Conservation (phyloP, 129 eudicot genomes). For the Glebionis coronaria region DNA sequence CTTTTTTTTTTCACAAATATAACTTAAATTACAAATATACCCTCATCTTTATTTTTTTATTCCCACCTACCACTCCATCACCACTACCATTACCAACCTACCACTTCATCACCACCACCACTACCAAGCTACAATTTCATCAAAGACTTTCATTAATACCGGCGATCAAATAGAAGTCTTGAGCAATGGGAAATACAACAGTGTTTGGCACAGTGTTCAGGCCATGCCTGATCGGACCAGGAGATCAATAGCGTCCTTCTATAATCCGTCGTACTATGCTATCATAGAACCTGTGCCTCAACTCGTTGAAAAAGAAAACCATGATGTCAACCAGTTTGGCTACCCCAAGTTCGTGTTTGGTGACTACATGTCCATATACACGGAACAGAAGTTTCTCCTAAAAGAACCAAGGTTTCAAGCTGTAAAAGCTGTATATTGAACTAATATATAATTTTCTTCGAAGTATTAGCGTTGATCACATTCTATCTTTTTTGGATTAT, state of each 20-base stretch:
- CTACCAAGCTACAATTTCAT: too few relatives aligned
- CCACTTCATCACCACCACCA: too few relatives aligned
- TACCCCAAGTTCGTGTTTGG: slow-evolving; percentile 79
- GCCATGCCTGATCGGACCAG: slow-evolving; percentile 42
- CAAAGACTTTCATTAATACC: too few relatives aligned
- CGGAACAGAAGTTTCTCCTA: slow-evolving; percentile 74
- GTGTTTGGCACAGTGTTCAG: slow-evolving; percentile 68
- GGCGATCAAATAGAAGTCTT: slow-evolving; percentile 84
- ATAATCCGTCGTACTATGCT: slow-evolving; percentile 58
- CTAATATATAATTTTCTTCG: background rate
- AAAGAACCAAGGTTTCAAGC: slow-evolving; percentile 93
- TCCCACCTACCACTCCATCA: too few relatives aligned
- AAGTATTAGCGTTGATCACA: background rate
- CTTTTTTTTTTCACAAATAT: too few relatives aligned
- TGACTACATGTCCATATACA: slow-evolving; percentile 76
- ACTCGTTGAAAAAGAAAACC: slow-evolving; percentile 30
- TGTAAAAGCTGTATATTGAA: slow-evolving; percentile 43
- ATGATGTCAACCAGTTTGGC: slow-evolving; percentile 16
- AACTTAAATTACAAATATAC: too few relatives aligned
- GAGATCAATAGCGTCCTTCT: slow-evolving; percentile 71
- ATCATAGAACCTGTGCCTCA: slow-evolving; percentile 53
- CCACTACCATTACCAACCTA: too few relatives aligned
- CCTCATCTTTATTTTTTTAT: too few relatives aligned
- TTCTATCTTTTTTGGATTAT: background rate
- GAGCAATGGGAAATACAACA: slow-evolving; percentile 78